Percentiles rank a stretch among this genome's conserved stretches.
These are phyloP conservation scores for Tirmania nivea DNA, from an alignment of 495 filamentous ascomycete species.

Conservation along the genomic window DNA sequence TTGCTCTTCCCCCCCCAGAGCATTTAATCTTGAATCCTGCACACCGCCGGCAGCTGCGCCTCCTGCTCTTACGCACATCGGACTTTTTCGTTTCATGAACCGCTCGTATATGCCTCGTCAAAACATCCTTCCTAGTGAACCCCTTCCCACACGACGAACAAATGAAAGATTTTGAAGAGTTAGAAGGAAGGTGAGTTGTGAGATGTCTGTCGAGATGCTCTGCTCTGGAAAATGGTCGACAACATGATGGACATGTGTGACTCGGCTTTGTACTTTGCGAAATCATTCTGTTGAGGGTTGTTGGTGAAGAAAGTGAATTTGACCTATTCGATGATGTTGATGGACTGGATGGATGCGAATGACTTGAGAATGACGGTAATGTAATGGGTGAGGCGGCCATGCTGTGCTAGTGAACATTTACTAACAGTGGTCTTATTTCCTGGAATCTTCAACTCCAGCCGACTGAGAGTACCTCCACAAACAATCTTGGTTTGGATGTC, in stretches of 20 bases:
- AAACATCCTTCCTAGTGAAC: slow-evolving; percentile 18
- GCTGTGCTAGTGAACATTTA: not conserved
- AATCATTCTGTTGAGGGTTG: not conserved
- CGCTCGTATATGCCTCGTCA: slow-evolving; percentile 17
- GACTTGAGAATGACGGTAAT: not conserved
- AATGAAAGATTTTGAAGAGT: slow-evolving; percentile 17
- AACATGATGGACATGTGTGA: slow-evolving; percentile 18
- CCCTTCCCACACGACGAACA: slow-evolving; percentile 18
- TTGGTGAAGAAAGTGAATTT: not conserved
- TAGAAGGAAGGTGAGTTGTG: slow-evolving; percentile 18
- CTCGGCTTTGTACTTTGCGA: slow-evolving; percentile 6
- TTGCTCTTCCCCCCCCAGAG: slow-evolving; percentile 13
- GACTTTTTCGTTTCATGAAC: slow-evolving; percentile 18
- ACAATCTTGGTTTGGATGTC: not conserved
- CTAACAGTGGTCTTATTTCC: not conserved
- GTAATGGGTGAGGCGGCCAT: not conserved
- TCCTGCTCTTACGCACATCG: slow-evolving; percentile 16
- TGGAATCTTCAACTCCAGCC: not conserved
- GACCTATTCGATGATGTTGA: not conserved
- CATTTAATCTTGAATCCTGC: slow-evolving; percentile 20
- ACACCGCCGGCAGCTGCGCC: slow-evolving; percentile 17
- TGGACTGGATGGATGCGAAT: not conserved
- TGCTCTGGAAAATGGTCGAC: slow-evolving; percentile 16
- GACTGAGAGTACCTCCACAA: not conserved
- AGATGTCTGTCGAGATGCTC: slow-evolving; percentile 19